Base-by-base conservation (phyloP, 2,329 filamentous ascomycete species). In the Ophiocordyceps australis region DNA sequence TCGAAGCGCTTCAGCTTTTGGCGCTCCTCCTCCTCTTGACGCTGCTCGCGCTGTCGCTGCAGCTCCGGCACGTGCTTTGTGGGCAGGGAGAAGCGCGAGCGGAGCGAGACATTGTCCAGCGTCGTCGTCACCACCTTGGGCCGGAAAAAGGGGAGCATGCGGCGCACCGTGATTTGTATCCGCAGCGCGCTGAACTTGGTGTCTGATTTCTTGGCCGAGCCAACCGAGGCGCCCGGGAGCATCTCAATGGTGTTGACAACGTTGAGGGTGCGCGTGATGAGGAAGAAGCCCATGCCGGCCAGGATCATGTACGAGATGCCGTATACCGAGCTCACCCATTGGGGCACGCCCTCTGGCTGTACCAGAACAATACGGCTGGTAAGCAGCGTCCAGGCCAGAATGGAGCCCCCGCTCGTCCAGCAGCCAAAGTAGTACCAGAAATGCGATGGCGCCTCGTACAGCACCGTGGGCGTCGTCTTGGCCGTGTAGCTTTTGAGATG, bases 361-460 rank as follows among this genome's bases (percentile, higher is more conserved):
- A 40, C 27, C 9, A 51, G 35, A 7, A 42, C 41, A 15, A 37
- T 30, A 7, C 44, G 45, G 7, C 43, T 48, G 11, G 50, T 53
- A 25, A 51, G 30, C 8, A 31, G 35, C 5, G 49, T 48, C 50
- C 50, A 54, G 1, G 36, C 30, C 12, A 54, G 31, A 17, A 54
- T 44, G 7, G 39, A 62, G 14, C 56, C 32, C 3, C 63, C 63
- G 15, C 65, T 60, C 10, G 52, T 45, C 46, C 73, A 72, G 40
- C 66, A 67, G 23, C 65, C 63, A 35, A 65, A 41, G 33, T 74
- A 59, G 45, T 72, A 75, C 47, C 60, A 58, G 29, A 63, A 62
- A 38, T 78, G 72, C 2, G 70, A 69, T 10, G 69, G 68, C 2
- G 65, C 62, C 38, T 73, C 57, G 52, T 77, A 81, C 22, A 81